Conservation (phyloP, 2,329 filamentous ascomycete species). For the Zymoseptoria brevis region DNA sequence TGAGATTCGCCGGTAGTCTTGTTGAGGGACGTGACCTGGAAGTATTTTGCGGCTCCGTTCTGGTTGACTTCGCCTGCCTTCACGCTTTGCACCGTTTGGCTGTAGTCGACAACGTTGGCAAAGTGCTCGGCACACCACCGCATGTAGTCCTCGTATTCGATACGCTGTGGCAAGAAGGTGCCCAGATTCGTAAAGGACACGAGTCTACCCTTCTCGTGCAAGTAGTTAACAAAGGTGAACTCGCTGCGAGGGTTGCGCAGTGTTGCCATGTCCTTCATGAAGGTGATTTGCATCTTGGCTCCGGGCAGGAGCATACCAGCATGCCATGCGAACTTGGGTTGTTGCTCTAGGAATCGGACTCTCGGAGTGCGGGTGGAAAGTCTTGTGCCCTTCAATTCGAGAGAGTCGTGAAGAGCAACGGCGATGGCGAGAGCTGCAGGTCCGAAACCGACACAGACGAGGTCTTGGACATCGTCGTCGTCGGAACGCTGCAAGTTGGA, state of each 20-base stretch:
- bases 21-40: conserved; percentile 60
- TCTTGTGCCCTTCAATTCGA: conserved; percentile 39
- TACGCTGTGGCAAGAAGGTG: conserved; percentile 77
- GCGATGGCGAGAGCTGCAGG: conserved; percentile 85
- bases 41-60: conserved; percentile 51
- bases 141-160: conserved; percentile 94
- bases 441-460: conserved; percentile 87
- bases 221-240: conserved; percentile 94
- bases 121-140: conserved; percentile 85
- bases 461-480: conserved; percentile 63
- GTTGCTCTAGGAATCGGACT: conserved; percentile 81
- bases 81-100: conserved; percentile 67
- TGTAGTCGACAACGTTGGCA: conserved; percentile 63
- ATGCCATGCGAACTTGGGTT: conserved; percentile 80
- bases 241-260: conserved; percentile 78
- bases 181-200: conserved; percentile 84
- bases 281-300: conserved; percentile 95
- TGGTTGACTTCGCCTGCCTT: conserved; percentile 46
- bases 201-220: conserved; percentile 71
- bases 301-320: conserved; percentile 90
- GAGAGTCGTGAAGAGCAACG: conserved; percentile 76
- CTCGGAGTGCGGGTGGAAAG: conserved; percentile 48
- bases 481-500: conserved; percentile 43
- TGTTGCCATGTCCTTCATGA: conserved; percentile 91
- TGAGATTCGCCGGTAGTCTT: conserved; percentile 47